These are phyloP conservation scores for Colletotrichum sojae DNA, from an alignment of 2,329 filamentous ascomycete genomes.

Conservation along the genomic window DNA sequence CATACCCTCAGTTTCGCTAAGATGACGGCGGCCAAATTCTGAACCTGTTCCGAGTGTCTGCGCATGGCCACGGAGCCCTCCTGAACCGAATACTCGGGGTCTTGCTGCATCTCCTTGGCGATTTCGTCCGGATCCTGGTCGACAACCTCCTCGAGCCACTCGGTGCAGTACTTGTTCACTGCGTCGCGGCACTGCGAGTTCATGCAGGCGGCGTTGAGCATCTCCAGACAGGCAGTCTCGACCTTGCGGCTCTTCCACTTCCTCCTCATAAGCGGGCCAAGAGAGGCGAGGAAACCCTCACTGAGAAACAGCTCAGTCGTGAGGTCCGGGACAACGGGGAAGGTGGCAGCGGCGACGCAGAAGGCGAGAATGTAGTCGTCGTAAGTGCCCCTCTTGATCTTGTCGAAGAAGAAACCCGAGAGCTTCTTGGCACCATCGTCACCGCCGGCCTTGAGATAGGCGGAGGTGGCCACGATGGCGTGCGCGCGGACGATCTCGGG, in stretches of 20 bases:
- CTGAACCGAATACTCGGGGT: constrained; percentile 70
- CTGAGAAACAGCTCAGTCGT: constrained; percentile 86
- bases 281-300: constrained; percentile 85
- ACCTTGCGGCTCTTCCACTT: constrained; percentile 89
- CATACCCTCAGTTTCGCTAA: constrained; percentile 78
- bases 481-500: constrained; percentile 81
- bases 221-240: constrained; percentile 87
- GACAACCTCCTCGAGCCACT: constrained; percentile 90
- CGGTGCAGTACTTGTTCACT: constrained; percentile 85
- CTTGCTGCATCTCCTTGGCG: constrained; percentile 64
- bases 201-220: constrained; percentile 93
- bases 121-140: constrained; percentile 76
- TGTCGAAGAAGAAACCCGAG: constrained; percentile 79
- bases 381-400: constrained; percentile 81
- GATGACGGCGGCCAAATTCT: constrained; percentile 79
- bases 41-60: constrained; percentile 73
- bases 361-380: constrained; percentile 94
- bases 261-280: constrained; percentile 82
- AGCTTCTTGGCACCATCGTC: constrained; percentile 80
- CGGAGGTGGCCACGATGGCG: constrained; percentile 85
- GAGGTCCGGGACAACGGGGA: constrained; percentile 85
- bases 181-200: constrained; percentile 85
- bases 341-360: constrained; percentile 89
- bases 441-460: constrained; percentile 84
- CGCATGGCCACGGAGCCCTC: constrained; percentile 73